phyloP scores from a whole-genome alignment of 257 asterid species.

The Asclepias syriaca region DNA sequence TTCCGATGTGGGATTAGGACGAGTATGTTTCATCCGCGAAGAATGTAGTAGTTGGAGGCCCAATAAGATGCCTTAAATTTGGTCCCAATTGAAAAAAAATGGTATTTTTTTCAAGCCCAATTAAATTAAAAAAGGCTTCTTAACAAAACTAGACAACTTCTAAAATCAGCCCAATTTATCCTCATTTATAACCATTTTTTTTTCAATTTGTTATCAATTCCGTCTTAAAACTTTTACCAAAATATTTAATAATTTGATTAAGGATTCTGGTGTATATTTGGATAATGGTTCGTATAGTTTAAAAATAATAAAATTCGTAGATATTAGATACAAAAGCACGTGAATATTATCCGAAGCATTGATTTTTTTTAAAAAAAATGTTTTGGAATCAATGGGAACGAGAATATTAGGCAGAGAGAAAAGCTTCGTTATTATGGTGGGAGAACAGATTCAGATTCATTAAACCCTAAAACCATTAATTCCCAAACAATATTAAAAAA shows the following conservation, averaged over 20 bases:
- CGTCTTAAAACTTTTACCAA: too few relatives aligned
- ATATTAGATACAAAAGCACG: too few relatives aligned
- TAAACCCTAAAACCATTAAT: too few relatives aligned
- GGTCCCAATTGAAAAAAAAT: neutral
- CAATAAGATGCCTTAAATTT: neutral
- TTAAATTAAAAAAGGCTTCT: neutral
- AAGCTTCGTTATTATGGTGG: neutral
- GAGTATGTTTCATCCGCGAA: neutral
- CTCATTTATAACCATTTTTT: too few relatives aligned
- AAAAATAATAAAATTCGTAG: too few relatives aligned
- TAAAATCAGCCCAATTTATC: neutral
- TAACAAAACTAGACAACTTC: neutral
- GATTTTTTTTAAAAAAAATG: neutral
- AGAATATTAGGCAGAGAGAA: conserved; percentile 17
- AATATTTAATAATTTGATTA: neutral
- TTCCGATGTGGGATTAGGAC: too few relatives aligned
- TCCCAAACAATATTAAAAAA: too few relatives aligned
- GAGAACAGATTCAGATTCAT: conserved; percentile 1
- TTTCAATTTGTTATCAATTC: too few relatives aligned
- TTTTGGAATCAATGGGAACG: neutral
- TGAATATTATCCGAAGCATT: too few relatives aligned
- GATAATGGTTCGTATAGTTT: too few relatives aligned
- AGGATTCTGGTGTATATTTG: neutral
- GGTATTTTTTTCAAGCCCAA: neutral
- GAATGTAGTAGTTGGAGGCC: neutral